phyloP scores from a whole-genome alignment of 2,329 filamentous ascomycete species.

The Neocatenulostroma microsporum region DNA sequence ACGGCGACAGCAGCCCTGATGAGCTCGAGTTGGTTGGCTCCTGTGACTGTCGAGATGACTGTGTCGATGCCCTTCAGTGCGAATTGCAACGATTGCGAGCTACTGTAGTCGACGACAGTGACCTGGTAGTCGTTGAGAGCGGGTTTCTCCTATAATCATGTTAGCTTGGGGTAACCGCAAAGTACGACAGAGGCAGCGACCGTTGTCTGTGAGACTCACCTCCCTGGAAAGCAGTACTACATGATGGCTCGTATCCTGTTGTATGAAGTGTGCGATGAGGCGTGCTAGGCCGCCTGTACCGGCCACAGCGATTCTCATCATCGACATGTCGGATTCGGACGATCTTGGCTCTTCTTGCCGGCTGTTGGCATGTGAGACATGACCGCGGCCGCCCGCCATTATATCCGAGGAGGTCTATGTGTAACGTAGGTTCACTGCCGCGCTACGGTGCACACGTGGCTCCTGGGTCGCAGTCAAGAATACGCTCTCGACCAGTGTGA shows the following conservation, averaged over 20 bases:
- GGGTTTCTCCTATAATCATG: conserved; percentile 43
- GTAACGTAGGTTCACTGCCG: conserved; percentile 2
- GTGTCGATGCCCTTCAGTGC: conserved; percentile 64
- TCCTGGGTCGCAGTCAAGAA: conserved; percentile 4
- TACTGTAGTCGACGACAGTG: conserved; percentile 59
- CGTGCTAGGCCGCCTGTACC: conserved; percentile 54
- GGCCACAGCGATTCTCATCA: conserved; percentile 56
- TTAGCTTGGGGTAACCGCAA: conserved; percentile 11
- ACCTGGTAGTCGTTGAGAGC: conserved; percentile 57
- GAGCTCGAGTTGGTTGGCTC: conserved; percentile 58
- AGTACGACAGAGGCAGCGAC: not conserved
- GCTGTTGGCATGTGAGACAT: conserved; percentile 3
- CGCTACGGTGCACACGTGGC: conserved; percentile 6
- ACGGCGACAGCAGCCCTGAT: conserved; percentile 62
- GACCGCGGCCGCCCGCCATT: conserved; percentile 6
- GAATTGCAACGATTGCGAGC: conserved; percentile 52
- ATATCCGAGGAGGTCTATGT: conserved; percentile 4
- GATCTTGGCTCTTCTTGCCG: conserved; percentile 1
- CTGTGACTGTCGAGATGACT: conserved; percentile 66
- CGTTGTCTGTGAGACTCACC: conserved; percentile 37
- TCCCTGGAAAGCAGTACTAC: conserved; percentile 62
- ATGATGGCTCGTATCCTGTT: conserved; percentile 55
- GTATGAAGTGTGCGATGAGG: conserved; percentile 52
- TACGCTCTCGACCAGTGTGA: not conserved
- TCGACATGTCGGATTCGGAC: conserved; percentile 23